These are phyloP conservation scores for Termitomyces sp. DNA, from an alignment of 768 basidiomycete genomes.

Conservation along the genomic window DNA sequence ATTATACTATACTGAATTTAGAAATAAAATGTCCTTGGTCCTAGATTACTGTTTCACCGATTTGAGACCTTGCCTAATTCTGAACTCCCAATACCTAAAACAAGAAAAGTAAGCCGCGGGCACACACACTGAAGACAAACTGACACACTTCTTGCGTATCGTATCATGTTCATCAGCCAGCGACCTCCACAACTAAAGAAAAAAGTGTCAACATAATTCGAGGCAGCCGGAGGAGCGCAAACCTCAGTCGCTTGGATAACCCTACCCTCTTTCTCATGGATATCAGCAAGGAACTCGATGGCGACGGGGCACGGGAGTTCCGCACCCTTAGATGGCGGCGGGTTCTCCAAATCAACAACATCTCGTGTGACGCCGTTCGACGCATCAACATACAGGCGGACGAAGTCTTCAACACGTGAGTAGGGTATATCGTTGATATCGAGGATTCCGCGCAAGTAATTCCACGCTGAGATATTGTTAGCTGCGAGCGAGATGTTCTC, in stretches of 20 bases:
- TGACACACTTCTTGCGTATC: conserved; percentile 67
- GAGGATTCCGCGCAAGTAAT: conserved; percentile 87
- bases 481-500: conserved; percentile 80
- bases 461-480: conserved; percentile 95
- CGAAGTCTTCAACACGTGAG: conserved; percentile 49
- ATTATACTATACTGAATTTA: background rate
- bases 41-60: conserved; percentile 3
- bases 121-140: background rate
- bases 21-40: background rate
- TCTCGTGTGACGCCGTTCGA: conserved; percentile 21
- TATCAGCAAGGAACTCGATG: conserved; percentile 82
- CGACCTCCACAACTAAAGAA: conserved; percentile 57
- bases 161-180: conserved; percentile 67
- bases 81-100: conserved; percentile 70
- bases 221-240: background rate
- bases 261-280: conserved; percentile 51
- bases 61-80: conserved; percentile 47
- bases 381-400: conserved; percentile 51
- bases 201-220: background rate
- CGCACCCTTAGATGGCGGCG: conserved; percentile 56
- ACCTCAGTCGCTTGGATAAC: conserved; percentile 47
- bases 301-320: conserved; percentile 75
- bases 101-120: background rate
- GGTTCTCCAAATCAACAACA: conserved; percentile 72
- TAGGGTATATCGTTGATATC: conserved; percentile 56